Evolutionary conservation across 176 grass and related monocot genomes (phyloP).

Genomic region (Hordeum marinum): DNA sequence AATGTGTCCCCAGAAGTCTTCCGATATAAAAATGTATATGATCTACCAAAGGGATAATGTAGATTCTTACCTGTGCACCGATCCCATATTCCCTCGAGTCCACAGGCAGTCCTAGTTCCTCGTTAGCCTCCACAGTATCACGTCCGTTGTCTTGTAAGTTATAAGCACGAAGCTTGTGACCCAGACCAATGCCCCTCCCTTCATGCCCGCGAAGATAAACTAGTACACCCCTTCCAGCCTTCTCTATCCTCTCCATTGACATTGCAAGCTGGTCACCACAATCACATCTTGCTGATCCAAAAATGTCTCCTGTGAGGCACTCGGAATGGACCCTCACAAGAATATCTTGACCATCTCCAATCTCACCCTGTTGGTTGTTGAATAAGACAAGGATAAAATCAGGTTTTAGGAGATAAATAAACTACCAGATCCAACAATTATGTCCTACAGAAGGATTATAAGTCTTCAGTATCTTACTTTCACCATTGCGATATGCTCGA

Average conservation of each 20-base stretch:
- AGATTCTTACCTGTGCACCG: conserved; percentile 63
- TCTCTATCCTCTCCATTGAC: conserved; percentile 83
- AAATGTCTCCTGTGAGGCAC: conserved; percentile 81
- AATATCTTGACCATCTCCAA: conserved; percentile 75
- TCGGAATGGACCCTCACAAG: conserved; percentile 74
- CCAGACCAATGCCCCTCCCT: conserved; percentile 70
- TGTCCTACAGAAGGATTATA: not conserved
- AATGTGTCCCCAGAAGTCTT: not conserved
- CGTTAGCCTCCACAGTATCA: conserved; percentile 80
- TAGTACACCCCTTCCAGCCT: conserved; percentile 63
- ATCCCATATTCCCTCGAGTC: conserved; percentile 80
- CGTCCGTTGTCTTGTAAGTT: conserved; percentile 68
- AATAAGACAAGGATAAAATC: not conserved
- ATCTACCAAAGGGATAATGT: not conserved
- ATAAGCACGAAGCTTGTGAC: conserved; percentile 74
- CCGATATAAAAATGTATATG: not conserved
- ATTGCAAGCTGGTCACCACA: conserved; percentile 69
- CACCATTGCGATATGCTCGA: conserved; percentile 96
- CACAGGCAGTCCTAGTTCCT: conserved; percentile 68
- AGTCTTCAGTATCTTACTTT: conserved; percentile 53
- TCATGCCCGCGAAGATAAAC: conserved; percentile 87
- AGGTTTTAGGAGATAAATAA: not conserved
- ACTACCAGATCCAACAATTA: not conserved
- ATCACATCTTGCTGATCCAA: conserved; percentile 75
- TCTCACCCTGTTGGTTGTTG: conserved; percentile 52